Percentiles rank a stretch among this genome's conserved stretches.
Evolutionary conservation across 2,329 filamentous ascomycete species (phyloP).

Genomic region (Septoria linicola): DNA sequence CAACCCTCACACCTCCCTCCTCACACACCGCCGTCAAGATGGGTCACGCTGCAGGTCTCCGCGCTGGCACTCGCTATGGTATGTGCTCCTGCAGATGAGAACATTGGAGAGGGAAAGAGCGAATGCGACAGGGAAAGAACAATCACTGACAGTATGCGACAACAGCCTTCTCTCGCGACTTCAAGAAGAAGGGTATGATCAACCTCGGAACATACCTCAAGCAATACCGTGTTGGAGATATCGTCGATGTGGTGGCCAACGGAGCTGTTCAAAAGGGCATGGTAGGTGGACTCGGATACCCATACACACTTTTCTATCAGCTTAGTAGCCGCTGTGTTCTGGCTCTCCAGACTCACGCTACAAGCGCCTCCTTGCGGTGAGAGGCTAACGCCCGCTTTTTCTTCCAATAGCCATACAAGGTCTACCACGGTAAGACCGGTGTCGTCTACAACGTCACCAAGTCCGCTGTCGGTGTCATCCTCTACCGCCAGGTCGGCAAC

Average conservation of each 20-base stretch:
- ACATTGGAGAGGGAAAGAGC: conserved; percentile 7
- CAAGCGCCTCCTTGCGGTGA: conserved; percentile 18
- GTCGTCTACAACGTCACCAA: conserved; percentile 85
- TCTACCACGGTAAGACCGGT: conserved; percentile 96
- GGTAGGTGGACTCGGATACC: conserved; percentile 55
- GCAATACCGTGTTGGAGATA: conserved; percentile 97
- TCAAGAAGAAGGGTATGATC: conserved; percentile 96
- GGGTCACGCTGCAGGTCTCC: conserved; percentile 54
- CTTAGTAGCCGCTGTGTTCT: conserved; percentile 16
- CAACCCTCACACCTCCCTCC: not conserved
- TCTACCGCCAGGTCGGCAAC: conserved; percentile 99
- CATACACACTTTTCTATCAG: conserved; percentile 4
- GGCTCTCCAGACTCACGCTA: conserved; percentile 15
- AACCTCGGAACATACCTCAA: conserved; percentile 89
- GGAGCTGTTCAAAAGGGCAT: conserved; percentile 93
- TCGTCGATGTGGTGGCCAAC: conserved; percentile 98
- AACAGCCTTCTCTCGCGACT: conserved; percentile 78
- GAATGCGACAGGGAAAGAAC: conserved; percentile 6
- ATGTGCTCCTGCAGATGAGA: conserved; percentile 27
- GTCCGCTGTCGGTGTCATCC: conserved; percentile 94
- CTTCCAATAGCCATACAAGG: conserved; percentile 74
- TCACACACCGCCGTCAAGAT: conserved; percentile 44
- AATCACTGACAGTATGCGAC: conserved; percentile 19
- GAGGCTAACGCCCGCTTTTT: conserved; percentile 16
- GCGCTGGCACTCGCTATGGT: conserved; percentile 46